Conservation (phyloP, 805 yeast species). For the Candida rishiriensis region DNA sequence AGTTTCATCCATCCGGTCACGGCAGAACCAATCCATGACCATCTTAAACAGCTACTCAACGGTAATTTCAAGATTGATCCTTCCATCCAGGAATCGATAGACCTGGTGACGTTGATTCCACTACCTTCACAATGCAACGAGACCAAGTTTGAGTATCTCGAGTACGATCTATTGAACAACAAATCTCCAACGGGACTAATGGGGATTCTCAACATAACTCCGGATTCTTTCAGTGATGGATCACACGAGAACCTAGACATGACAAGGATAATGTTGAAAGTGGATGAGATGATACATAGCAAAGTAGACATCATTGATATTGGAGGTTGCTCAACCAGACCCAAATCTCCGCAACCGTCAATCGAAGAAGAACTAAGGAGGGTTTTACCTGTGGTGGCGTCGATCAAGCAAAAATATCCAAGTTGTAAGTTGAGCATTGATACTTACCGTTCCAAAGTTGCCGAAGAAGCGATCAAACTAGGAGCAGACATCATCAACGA, state of each 20-base stretch:
- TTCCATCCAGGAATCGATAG: constrained; percentile 45
- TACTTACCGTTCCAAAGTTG: constrained; percentile 77
- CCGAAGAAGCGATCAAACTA: constrained; percentile 55
- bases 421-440: constrained; percentile 70
- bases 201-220: constrained; percentile 88
- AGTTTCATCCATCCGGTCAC: constrained; percentile 75
- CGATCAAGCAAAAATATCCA: constrained; percentile 43
- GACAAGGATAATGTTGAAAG: constrained; percentile 40
- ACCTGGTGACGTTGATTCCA: constrained; percentile 50
- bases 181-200: constrained; percentile 60
- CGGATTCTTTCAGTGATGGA: constrained; percentile 95
- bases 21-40: constrained; percentile 72
- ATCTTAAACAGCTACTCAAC: constrained; percentile 43
- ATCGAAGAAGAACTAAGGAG: constrained; percentile 65
- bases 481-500: constrained; percentile 95
- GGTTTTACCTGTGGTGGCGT: constrained; percentile 64
- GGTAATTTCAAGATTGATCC: constrained; percentile 20
- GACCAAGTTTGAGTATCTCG: constrained; percentile 26
- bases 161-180: constrained; percentile 42
- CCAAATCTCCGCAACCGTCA: constrained; percentile 63
- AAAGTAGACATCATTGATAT: constrained; percentile 83
- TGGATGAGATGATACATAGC: constrained; percentile 43
- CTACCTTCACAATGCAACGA: constrained; percentile 15
- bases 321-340: constrained; percentile 94
- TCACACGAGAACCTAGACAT: constrained; percentile 40